A percentile compares a stretch with the other conserved stretches of the same genome.
Conservation (phyloP, 495 filamentous ascomycete genomes). For the Zalerion maritima region DNA sequence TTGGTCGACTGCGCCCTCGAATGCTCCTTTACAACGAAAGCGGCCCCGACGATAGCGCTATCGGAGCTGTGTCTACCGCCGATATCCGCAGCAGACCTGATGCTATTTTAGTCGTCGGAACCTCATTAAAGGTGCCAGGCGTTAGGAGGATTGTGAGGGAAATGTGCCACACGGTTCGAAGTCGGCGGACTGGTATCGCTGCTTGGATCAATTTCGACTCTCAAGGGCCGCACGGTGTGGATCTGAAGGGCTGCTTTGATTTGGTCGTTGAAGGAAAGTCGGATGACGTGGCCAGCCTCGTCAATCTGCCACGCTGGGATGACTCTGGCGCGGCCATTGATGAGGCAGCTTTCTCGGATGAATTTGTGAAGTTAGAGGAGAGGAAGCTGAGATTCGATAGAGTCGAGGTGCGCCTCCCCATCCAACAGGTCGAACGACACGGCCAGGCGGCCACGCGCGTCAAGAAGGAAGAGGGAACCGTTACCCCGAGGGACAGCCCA, state of each 20-base stretch:
- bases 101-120: constrained; percentile 86
- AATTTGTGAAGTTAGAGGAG: constrained; percentile 20
- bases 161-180: constrained; percentile 67
- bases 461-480: no score
- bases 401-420: constrained; percentile 22
- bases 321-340: constrained; percentile 34
- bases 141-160: constrained; percentile 79
- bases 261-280: constrained; percentile 74
- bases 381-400: constrained; percentile 17
- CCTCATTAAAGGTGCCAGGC: constrained; percentile 86
- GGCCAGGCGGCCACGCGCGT: no score
- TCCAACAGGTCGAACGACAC: constrained; percentile 4
- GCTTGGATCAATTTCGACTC: constrained; percentile 90
- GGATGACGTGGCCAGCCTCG: constrained; percentile 70
- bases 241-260: constrained; percentile 87
- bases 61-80: constrained; percentile 72
- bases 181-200: constrained; percentile 72
- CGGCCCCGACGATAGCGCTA: constrained; percentile 91
- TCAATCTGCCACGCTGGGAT: constrained; percentile 62
- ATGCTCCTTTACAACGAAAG: constrained; percentile 97
- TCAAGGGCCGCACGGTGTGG: constrained; percentile 61
- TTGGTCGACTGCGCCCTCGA: constrained; percentile 76
- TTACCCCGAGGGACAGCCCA: no score
- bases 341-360: constrained; percentile 23
- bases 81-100: constrained; percentile 79